Evolutionary conservation across 2,329 filamentous ascomycete species (phyloP).

Genomic region (Exutisphaerella laricina): DNA sequence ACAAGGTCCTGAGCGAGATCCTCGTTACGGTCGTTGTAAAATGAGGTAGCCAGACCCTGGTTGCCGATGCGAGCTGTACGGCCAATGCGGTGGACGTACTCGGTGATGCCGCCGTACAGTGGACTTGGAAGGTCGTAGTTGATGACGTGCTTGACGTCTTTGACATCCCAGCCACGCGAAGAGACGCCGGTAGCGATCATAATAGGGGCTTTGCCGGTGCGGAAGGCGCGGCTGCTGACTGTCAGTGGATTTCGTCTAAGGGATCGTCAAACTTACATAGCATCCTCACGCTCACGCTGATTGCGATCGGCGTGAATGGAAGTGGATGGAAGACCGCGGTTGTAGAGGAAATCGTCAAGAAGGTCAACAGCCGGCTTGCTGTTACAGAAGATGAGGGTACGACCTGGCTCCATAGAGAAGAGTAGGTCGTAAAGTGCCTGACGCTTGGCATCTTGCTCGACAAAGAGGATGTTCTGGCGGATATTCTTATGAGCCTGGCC

Average conservation of each 20-base stretch:
- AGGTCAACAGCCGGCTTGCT: constrained; percentile 71
- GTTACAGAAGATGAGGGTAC: constrained; percentile 89
- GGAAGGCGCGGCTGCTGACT: constrained; percentile 62
- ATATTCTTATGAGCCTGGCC: constrained; percentile 76
- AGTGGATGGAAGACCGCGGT: constrained; percentile 68
- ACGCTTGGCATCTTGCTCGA: constrained; percentile 62
- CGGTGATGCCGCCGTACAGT: constrained; percentile 78
- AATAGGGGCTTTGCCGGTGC: constrained; percentile 66
- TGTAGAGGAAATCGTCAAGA: constrained; percentile 82
- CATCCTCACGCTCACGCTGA: constrained; percentile 86
- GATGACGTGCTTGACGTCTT: constrained; percentile 82
- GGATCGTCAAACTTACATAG: constrained; percentile 54
- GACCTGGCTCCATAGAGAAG: constrained; percentile 60
- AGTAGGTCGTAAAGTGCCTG: constrained; percentile 67
- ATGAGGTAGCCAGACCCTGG: constrained; percentile 76
- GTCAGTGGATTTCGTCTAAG: constrained; percentile 1
- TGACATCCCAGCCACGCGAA: constrained; percentile 82
- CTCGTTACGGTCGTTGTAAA: constrained; percentile 75
- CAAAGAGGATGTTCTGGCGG: constrained; percentile 64
- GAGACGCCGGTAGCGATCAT: constrained; percentile 81
- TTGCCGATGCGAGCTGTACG: constrained; percentile 93
- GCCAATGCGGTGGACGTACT: constrained; percentile 92
- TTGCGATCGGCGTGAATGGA: constrained; percentile 85
- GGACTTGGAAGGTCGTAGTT: constrained; percentile 80
- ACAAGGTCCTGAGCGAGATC: constrained; percentile 68